Base-by-base conservation (phyloP, 2,329 filamentous ascomycete species). In the Aspergillus sergii region DNA sequence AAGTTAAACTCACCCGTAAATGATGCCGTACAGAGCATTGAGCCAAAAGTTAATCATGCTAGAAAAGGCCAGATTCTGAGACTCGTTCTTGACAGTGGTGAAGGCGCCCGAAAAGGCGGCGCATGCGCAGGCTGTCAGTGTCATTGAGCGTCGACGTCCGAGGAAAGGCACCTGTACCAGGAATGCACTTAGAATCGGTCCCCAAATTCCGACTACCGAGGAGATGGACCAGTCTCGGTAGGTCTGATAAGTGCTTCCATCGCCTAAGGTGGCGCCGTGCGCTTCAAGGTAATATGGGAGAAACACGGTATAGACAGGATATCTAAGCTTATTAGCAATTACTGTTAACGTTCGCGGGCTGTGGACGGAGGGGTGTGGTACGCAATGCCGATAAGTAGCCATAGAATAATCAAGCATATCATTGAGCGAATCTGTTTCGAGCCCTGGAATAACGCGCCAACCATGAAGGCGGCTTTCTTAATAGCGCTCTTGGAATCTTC, bases 221-320 rank as follows among this genome's bases (percentile, higher is more conserved):
- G 87, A 86, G 36, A 93, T 81, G 8, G 89, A 85, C 73, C 92
- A 93, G 78, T 93, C 91, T 58, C 90, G 85, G 89, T 89, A 93
- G 1, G 83, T 87, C 48, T 83, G 83, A 71, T 84, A 89, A 2
- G 80, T 75, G 12, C 83, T 83, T 1, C 82, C 78, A 28, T 85
- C 75, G 4, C 84, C 84, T 34, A 88, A 84, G 1, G 78, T 70
- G 1, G 86, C 86, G 45, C 89, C 89, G 19, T 87, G 85, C 43
- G 82, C 83, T 9, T 76, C 75, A 16, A 93, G 82, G 70, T 92
- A 92, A 1, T 79, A 80, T 0, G 87, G 87, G 1, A 93, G 78
- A 74, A 93, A 93, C 59, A 92, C 89, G 67, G 91, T 90, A 76
- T 91, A 93, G 0, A 93, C 80, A 0, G 91, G 90, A 69, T 92